Evolutionary conservation across 768 basidiomycete species (phyloP), one percentile per base, ranked within the genome.

Genomic region (Suillus sp.): DNA sequence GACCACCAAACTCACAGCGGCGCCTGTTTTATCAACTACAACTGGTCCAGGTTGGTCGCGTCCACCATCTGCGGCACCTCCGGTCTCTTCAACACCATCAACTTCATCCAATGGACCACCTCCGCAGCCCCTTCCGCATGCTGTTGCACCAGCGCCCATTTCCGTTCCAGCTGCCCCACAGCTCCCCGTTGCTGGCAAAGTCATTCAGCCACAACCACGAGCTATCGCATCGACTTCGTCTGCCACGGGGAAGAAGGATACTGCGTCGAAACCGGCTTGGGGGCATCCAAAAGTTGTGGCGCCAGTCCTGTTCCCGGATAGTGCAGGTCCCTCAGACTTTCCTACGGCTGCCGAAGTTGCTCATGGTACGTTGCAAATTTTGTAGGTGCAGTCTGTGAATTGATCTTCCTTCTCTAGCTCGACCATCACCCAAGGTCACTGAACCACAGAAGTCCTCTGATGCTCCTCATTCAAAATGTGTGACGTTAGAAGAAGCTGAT

Each of bases 301-400:
- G 40, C 42, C 61, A 60, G 62, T 78, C 51, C 62, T 77, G 53
- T 78, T 81, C 20, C 72, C 77, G 3, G 84, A 87, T 50, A 74
- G 78, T 57, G 74, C 78, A 27, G 75, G 77, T 50, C 75, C 79
- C 43, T 84, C 79, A 62, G 96, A 99, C 66, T 99, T 99, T 72
- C 97, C 97, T 8, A 99, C 97, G 6, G 95, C 96, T 53, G 94
- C 93, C 42, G 97, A 99, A 79, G 94, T 95, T 50, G 93, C 93
- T 8, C 89, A 90, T 79, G 90, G 93, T 90, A 68, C 69, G 85
- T 79, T 25, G 40, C 59, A 60, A 60, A 69, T 73, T 37, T 59
- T 35, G n/a, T 58, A 61, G 48, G 45, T 53, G 51, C 58, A 57
- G 37, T 45, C 51, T 59, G 54, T n/a, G 16, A 60, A 60, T 20